Percentiles rank a stretch among this genome's conserved stretches.
phyloP scores from a whole-genome alignment of 345 rosid species.

The Rhodamnia argentea region DNA sequence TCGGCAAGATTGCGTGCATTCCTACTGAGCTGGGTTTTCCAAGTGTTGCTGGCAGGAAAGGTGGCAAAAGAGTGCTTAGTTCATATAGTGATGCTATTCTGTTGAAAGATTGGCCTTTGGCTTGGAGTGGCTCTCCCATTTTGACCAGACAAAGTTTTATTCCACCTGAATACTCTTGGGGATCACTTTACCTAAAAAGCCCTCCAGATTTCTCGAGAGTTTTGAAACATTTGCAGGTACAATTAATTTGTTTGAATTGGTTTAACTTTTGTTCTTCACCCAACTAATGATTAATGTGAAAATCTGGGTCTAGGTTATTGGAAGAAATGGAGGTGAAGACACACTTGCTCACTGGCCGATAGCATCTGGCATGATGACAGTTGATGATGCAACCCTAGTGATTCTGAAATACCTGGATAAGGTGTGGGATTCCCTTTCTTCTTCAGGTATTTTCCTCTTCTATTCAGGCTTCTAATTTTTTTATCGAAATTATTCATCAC shows the following conservation, averaged over 20 bases:
- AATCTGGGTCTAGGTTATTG: conserved; percentile 42
- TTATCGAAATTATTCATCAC: not conserved
- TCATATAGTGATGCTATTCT: conserved; percentile 69
- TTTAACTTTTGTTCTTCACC: not conserved
- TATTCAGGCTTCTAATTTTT: not conserved
- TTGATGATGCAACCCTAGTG: conserved; percentile 70
- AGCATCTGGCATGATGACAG: conserved; percentile 55
- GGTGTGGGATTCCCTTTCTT: conserved; percentile 68
- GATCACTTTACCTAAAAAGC: conserved; percentile 66
- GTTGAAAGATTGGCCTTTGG: conserved; percentile 84
- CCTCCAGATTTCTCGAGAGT: conserved; percentile 79
- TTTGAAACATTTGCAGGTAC: conserved; percentile 80
- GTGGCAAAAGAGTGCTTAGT: conserved; percentile 73
- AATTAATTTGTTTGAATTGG: not conserved
- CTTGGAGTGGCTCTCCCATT: conserved; percentile 85
- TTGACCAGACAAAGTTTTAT: conserved; percentile 59
- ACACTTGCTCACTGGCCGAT: conserved; percentile 96
- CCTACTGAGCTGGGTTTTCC: conserved; percentile 90
- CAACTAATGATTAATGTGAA: not conserved
- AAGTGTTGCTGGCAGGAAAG: conserved; percentile 46
- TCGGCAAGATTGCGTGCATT: conserved; percentile 69
- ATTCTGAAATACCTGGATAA: conserved; percentile 73
- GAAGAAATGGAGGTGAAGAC: conserved; percentile 87
- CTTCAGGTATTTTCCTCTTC: conserved; percentile 45
- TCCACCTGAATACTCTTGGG: conserved; percentile 91